Conservation (phyloP, 805 yeast species). For the Lachancea fermentati region DNA sequence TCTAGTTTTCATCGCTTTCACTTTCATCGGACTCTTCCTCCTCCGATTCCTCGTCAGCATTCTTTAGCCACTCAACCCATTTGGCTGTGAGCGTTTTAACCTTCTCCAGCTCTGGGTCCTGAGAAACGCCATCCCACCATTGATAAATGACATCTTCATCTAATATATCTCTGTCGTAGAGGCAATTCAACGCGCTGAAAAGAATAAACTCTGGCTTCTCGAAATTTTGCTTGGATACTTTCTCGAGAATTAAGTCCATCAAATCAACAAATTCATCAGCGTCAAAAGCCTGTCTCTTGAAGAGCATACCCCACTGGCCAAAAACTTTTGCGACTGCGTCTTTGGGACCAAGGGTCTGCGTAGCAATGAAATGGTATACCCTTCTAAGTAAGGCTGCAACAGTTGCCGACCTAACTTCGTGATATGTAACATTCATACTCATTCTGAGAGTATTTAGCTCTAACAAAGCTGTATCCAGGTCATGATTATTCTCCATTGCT, state of each 20-base stretch:
- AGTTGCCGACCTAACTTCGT: slow-evolving; percentile 84
- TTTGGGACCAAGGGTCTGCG: slow-evolving; percentile 70
- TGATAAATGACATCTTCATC: slow-evolving; percentile 72
- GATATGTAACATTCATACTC: slow-evolving; percentile 95
- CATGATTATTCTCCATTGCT: slow-evolving; percentile 89
- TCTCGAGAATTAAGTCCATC: slow-evolving; percentile 39
- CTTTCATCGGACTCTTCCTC: slow-evolving; percentile 40
- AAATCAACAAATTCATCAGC: slow-evolving; percentile 73
- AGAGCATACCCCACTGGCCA: slow-evolving; percentile 74
- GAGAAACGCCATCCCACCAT: slow-evolving; percentile 66
- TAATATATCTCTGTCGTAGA: slow-evolving; percentile 77
- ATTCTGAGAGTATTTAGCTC: slow-evolving; percentile 92
- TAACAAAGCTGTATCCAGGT: slow-evolving; percentile 83
- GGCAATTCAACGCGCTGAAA: slow-evolving; percentile 42
- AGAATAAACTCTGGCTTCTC: slow-evolving; percentile 33
- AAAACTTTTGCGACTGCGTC: slow-evolving; percentile 75
- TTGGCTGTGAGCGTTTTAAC: slow-evolving; percentile 56
- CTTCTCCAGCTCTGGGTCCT: slow-evolving; percentile 39
- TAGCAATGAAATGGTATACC: slow-evolving; percentile 65
- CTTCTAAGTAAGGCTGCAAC: slow-evolving; percentile 63
- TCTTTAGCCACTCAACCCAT: slow-evolving; percentile 83
- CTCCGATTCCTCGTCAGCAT: slow-evolving; percentile 60
- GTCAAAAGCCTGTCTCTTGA: slow-evolving; percentile 80
- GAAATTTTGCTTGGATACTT: slow-evolving; percentile 20
- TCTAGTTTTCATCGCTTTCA: slow-evolving; percentile 1